Conservation (phyloP, 1,139 yeast species). For the Suhomyces coccinellae region DNA sequence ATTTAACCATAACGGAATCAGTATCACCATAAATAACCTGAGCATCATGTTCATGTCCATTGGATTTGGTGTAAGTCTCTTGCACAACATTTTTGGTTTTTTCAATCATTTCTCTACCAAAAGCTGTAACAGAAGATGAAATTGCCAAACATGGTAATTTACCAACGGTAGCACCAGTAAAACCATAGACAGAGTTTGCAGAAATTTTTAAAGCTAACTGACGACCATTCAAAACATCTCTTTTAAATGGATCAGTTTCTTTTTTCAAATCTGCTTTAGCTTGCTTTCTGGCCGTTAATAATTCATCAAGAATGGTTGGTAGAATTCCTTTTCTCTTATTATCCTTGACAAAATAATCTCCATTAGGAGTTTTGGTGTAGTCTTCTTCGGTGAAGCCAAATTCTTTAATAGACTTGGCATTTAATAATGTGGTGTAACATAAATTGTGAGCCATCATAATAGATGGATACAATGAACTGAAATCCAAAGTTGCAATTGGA, state of each 20-base stretch:
- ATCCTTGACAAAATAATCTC: slow-evolving; percentile 84
- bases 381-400: slow-evolving; percentile 68
- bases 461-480: slow-evolving; percentile 95
- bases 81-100: slow-evolving; percentile 85
- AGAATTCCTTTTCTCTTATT: slow-evolving; percentile 75
- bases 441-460: slow-evolving; percentile 99
- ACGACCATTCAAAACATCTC: slow-evolving; percentile 94
- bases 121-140: slow-evolving; percentile 93
- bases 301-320: slow-evolving; percentile 88
- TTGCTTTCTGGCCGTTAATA: slow-evolving; percentile 86
- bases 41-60: slow-evolving; percentile 82
- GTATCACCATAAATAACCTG: slow-evolving; percentile 97
- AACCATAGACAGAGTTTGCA: slow-evolving; percentile 98
- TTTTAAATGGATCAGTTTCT: slow-evolving; percentile 91
- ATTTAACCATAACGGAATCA: slow-evolving; percentile 98
- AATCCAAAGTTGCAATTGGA: slow-evolving; percentile 97
- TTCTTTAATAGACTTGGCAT: slow-evolving; percentile 65
- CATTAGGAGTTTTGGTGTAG: slow-evolving; percentile 86
- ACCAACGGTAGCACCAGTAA: slow-evolving; percentile 98
- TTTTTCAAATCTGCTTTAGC: slow-evolving; percentile 89
- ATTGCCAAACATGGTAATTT: slow-evolving; percentile 95
- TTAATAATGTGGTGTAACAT: slow-evolving; percentile 88
- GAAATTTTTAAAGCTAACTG: slow-evolving; percentile 95
- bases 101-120: slow-evolving; percentile 97
- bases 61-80: slow-evolving; percentile 68